Evolutionary conservation across 768 basidiomycete genomes (phyloP).

Genomic region (Zangia roseola): DNA sequence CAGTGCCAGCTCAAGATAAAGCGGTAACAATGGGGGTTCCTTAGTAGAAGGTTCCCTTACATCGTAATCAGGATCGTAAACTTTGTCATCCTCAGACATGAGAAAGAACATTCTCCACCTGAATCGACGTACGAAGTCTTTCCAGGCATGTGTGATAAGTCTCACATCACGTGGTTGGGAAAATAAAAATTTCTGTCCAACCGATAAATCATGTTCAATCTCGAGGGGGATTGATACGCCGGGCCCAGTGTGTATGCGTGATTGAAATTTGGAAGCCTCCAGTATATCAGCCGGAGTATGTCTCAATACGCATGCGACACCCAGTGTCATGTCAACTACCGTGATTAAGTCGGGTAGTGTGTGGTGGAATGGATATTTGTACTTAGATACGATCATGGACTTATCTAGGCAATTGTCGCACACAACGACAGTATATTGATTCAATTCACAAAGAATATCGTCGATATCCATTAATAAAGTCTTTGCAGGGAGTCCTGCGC

Average conservation of each 20-base stretch:
- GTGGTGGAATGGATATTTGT: no score
- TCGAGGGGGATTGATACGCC: neutral
- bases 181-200: slow-evolving; percentile 9
- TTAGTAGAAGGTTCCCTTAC: neutral
- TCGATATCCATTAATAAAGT: no score
- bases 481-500: no score
- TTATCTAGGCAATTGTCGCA: no score
- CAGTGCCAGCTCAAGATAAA: neutral
- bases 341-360: no score
- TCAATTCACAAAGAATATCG: no score
- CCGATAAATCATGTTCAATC: neutral
- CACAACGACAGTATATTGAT: no score
- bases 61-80: slow-evolving; percentile 16
- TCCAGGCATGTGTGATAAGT: neutral
- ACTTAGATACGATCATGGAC: no score
- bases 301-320: no score
- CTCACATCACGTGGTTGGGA: neutral
- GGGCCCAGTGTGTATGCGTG: neutral
- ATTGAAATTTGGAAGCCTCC: neutral
- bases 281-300: no score
- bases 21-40: slow-evolving; percentile 2
- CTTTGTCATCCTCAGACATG: no score
- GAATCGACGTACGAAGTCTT: slow-evolving; percentile 5
- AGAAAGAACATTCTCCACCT: neutral
- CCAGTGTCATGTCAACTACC: no score